Percentiles rank a stretch among this genome's conserved stretches.
phyloP scores from a whole-genome alignment of 257 asterid genomes.

The Nicotiana tabacum region DNA sequence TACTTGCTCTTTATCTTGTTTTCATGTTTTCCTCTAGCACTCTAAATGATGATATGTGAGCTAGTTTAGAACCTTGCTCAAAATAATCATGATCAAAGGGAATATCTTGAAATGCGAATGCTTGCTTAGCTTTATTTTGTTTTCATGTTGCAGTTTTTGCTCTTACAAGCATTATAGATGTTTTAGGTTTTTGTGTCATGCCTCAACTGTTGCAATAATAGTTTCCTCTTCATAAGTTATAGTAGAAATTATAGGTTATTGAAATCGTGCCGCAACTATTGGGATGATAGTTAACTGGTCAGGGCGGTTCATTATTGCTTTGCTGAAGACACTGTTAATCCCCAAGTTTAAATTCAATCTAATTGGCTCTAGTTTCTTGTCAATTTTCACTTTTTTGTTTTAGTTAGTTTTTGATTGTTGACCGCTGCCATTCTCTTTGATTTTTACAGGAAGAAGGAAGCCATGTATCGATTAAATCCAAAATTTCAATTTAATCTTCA shows the following conservation, averaged over 20 bases:
- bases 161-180: not conserved
- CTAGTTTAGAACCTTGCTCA: not conserved
- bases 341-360: no score
- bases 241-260: no score
- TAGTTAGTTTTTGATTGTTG: constrained; percentile 6
- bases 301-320: not conserved
- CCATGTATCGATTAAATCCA: constrained; percentile 54
- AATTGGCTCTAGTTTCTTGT: no score
- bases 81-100: not conserved
- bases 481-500: constrained; percentile 82
- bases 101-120: not conserved
- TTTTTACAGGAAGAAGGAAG: constrained; percentile 75
- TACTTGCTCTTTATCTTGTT: not conserved
- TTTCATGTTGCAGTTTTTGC: not conserved
- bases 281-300: not conserved
- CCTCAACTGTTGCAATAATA: not conserved
- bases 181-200: not conserved
- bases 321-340: not conserved
- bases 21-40: not conserved
- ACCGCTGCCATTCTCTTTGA: constrained; percentile 17
- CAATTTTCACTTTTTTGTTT: not conserved
- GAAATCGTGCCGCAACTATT: not conserved
- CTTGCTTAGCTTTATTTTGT: not conserved
- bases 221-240: no score
- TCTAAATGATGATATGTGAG: not conserved